Percentiles rank a stretch among this genome's conserved stretches.
Conservation (phyloP, 2,329 filamentous ascomycete species). For the Neofusicoccum parvum region DNA sequence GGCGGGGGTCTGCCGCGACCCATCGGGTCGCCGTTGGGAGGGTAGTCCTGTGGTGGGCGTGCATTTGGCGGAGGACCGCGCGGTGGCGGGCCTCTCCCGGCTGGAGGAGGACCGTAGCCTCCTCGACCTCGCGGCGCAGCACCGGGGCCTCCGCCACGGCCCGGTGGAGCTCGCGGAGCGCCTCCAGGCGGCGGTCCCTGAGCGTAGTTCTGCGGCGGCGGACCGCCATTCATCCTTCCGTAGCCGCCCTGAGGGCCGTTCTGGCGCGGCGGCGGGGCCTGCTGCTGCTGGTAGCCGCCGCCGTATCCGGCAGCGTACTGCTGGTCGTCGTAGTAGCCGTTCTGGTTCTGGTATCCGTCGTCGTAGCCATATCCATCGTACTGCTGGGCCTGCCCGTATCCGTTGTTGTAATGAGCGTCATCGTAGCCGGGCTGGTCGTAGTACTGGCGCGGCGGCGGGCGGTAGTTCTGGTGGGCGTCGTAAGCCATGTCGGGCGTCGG, state of each 20-base stretch:
- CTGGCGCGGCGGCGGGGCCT: constrained; percentile 24
- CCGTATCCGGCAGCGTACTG: constrained; percentile 4
- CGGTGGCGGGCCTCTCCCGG: constrained; percentile 1
- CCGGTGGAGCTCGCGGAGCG: constrained; percentile 3
- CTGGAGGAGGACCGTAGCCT: constrained; percentile 14
- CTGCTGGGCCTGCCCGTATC: constrained; percentile 29
- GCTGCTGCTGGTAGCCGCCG: constrained; percentile 28
- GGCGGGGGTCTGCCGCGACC: constrained; percentile 17
- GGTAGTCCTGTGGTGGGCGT: constrained; percentile 11
- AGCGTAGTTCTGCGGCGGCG: constrained; percentile 22
- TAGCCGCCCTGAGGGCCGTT: constrained; percentile 25
- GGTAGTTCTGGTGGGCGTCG: constrained; percentile 40
- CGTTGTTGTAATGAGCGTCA: constrained; percentile 19
- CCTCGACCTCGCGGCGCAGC: constrained; percentile 2
- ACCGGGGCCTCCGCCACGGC: neutral
- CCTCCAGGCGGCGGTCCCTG: constrained; percentile 12
- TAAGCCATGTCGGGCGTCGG: constrained; percentile 39
- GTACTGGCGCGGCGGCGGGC: constrained; percentile 37
- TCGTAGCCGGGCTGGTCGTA: constrained; percentile 34
- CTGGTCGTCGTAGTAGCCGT: constrained; percentile 30
- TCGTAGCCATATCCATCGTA: constrained; percentile 40
- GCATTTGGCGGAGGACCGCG: neutral
- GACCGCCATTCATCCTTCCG: constrained; percentile 27
- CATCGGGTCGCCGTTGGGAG: constrained; percentile 17
- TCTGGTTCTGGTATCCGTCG: constrained; percentile 33